Base-by-base conservation (phyloP, 2,329 filamentous ascomycete genomes). In the Ophiocordyceps camponoti-floridani region DNA sequence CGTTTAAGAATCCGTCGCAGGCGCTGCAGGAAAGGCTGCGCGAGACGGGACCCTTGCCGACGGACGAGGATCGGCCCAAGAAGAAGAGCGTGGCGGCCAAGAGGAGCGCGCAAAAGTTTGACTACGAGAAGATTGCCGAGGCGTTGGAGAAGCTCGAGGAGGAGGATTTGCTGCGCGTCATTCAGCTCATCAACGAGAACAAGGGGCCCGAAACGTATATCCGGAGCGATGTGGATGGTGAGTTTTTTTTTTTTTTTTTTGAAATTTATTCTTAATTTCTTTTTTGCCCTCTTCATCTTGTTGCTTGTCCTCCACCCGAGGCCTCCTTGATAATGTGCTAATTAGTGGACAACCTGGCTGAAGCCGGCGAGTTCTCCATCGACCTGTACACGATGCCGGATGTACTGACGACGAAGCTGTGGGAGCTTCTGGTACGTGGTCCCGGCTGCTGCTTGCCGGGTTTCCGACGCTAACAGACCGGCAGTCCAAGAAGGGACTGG, bases 371-470 rank as follows among this genome's bases (percentile, higher is more conserved):
- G 66, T 98, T 98, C 67, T 91, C 94, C 48, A 89, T 98, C 53
- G 91, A 98, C 58, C 73, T 98, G 47, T 96, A 94, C 67, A 96
- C 91, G n/a, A 77, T 98, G 51, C 88, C 91, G 1, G 91, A 96
- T 52, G 66, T 69, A 27, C 72, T 96, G 35, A 82, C 91, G 59
- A 93, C 91, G 63, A 87, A 86, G 77, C 79, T 98, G 48, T 96
- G 89, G 89, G 89, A 95, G 49, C 93, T 91, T 59, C 58, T 77
- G 53, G 72, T 71, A 60, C 60, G 63, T 44, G 30, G 30, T 9
- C 2, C 13, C 37, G 30, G 40, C 27, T 30, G 14, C 31, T 16
- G 19, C n/a, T 9, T 4, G 19, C 10, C 13, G 9, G 27, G n/a
- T 14, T 26, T 18, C 38, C 44, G 35, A 41, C 38, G 13, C 2